A percentile compares a stretch with the other conserved stretches of the same genome.
These are phyloP conservation scores for Ganoderma boninense DNA, from an alignment of 1,284 basidiomycete genomes.

Conservation along the genomic window DNA sequence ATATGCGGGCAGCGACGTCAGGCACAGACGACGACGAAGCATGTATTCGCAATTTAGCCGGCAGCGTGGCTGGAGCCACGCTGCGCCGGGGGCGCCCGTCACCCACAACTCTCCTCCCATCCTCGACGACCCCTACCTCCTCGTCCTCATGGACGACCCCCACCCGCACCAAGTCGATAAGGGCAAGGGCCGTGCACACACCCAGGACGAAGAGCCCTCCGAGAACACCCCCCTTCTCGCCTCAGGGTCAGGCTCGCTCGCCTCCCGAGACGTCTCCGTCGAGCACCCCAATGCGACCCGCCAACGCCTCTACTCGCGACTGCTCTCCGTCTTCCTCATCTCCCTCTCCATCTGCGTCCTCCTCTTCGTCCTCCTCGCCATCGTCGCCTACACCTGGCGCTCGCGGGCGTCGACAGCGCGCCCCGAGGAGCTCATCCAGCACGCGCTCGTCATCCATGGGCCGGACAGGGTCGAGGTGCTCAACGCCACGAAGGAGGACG, in stretches of 20 bases:
- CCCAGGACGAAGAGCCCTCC: slow-evolving; percentile 42
- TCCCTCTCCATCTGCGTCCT: slow-evolving; percentile 52
- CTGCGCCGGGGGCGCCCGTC: neutral
- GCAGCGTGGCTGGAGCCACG: neutral
- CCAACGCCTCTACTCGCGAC: slow-evolving; percentile 50
- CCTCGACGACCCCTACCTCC: neutral
- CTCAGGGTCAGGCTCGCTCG: slow-evolving; percentile 36
- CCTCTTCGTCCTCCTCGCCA: slow-evolving; percentile 49
- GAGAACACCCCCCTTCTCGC: slow-evolving; percentile 56
- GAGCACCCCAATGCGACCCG: slow-evolving; percentile 35
- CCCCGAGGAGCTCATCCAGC: slow-evolving; percentile 63
- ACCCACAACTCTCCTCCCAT: neutral
- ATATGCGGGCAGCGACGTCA: neutral
- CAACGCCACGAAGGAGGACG: slow-evolving; percentile 65
- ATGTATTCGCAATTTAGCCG: neutral
- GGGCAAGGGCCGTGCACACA: slow-evolving; percentile 48
- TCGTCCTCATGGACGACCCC: slow-evolving; percentile 23
- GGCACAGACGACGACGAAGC: neutral
- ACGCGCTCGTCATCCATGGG: slow-evolving; percentile 63
- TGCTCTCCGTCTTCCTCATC: slow-evolving; percentile 58
- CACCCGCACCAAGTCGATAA: slow-evolving; percentile 45
- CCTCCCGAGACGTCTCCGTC: slow-evolving; percentile 34
- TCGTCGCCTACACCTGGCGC: slow-evolving; percentile 72
- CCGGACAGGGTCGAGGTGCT: slow-evolving; percentile 69
- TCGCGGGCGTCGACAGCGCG: slow-evolving; percentile 61